phyloP scores from a whole-genome alignment of 495 filamentous ascomycete species.

The Hypomontagnella monticulosa region DNA sequence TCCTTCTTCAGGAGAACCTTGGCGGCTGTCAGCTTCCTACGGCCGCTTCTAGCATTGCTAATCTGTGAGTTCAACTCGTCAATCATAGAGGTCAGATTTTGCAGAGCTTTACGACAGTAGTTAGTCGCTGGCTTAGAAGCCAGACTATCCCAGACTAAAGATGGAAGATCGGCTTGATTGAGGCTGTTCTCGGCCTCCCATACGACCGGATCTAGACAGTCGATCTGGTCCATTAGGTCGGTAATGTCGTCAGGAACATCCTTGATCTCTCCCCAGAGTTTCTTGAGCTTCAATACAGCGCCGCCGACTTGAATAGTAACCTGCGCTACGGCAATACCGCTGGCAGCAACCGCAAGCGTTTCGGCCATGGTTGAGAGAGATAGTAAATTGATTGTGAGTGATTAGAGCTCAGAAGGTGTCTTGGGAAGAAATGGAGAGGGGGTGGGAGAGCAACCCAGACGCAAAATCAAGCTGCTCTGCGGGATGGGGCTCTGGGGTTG shows the following conservation, averaged over 20 bases:
- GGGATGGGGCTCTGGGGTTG: too few species aligned
- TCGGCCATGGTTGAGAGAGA: slow-evolving; percentile 44
- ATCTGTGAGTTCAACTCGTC: slow-evolving; percentile 39
- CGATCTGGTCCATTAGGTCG: slow-evolving; percentile 44
- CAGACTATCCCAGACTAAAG: slow-evolving; percentile 11
- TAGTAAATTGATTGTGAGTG: background rate
- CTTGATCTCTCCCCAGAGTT: slow-evolving; percentile 48
- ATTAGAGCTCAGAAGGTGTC: background rate
- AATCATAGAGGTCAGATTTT: slow-evolving; percentile 30
- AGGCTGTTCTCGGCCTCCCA: slow-evolving; percentile 34
- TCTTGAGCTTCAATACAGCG: slow-evolving; percentile 44
- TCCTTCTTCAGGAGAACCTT: slow-evolving; percentile 46
- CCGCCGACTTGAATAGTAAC: slow-evolving; percentile 42
- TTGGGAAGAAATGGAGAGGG: background rate
- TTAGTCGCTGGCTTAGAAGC: slow-evolving; percentile 16
- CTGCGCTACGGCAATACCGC: slow-evolving; percentile 48
- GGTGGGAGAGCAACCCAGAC: too few species aligned
- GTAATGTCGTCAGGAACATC: slow-evolving; percentile 47
- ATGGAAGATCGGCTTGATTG: slow-evolving; percentile 23
- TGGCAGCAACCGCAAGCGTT: slow-evolving; percentile 47
- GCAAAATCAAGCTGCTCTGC: too few species aligned
- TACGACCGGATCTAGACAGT: slow-evolving; percentile 42
- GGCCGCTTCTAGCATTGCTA: slow-evolving; percentile 13
- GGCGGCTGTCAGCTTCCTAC: slow-evolving; percentile 34
- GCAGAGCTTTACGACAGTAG: slow-evolving; percentile 33